phyloP scores from a whole-genome alignment of 805 yeast genomes.

The Candida endomychidarum region DNA sequence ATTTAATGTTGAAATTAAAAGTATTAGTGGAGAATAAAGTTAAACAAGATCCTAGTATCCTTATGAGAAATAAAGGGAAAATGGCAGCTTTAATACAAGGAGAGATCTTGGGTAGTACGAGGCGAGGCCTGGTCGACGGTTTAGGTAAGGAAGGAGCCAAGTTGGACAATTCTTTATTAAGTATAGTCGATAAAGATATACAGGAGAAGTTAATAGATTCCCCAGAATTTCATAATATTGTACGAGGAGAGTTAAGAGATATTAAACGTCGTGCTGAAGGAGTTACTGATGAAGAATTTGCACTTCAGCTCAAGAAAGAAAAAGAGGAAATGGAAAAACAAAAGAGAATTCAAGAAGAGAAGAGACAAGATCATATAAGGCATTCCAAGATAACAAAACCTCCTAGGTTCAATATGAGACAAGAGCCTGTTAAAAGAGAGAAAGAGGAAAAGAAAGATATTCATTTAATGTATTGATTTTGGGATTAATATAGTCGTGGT shows the following conservation, averaged over 20 bases:
- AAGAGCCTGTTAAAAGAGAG: not conserved
- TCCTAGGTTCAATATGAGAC: conserved; percentile 23
- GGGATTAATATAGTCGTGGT: too few relatives aligned
- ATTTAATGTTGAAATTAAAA: conserved; percentile 38
- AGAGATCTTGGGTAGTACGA: conserved; percentile 33
- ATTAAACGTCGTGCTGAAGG: conserved; percentile 33
- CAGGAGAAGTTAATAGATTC: conserved; percentile 45
- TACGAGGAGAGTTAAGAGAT: conserved; percentile 34
- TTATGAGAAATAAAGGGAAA: conserved; percentile 50
- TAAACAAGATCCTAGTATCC: conserved; percentile 46
- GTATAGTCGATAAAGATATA: conserved; percentile 44
- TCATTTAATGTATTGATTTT: conserved; percentile 20
- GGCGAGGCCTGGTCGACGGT: conserved; percentile 10
- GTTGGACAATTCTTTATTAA: conserved; percentile 24
- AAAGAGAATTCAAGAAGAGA: conserved; percentile 12
- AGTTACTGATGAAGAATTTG: conserved; percentile 41
- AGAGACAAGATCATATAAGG: conserved; percentile 12
- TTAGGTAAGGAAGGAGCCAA: too few relatives aligned
- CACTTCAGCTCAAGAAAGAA: conserved; percentile 18
- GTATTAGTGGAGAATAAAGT: conserved; percentile 47
- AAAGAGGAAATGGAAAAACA: conserved; percentile 15
- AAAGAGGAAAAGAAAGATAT: conserved; percentile 5
- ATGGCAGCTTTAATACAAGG: conserved; percentile 55
- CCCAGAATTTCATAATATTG: conserved; percentile 35
- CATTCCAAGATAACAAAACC: conserved; percentile 32